Conservation (phyloP, 2,329 filamentous ascomycete genomes). For the Claviceps sp. region DNA sequence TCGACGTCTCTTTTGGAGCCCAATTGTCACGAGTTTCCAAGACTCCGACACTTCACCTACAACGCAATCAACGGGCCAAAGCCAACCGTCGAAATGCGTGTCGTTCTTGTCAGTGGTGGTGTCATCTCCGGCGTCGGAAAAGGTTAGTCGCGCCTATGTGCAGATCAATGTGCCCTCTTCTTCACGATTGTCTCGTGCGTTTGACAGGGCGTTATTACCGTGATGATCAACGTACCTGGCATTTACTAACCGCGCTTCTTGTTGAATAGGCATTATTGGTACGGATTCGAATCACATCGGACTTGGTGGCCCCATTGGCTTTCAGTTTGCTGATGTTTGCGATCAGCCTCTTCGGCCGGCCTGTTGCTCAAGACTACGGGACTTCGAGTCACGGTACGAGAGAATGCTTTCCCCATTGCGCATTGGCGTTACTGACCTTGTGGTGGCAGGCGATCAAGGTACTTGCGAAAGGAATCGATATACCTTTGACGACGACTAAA, state of each 20-base stretch:
- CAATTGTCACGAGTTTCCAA: background rate
- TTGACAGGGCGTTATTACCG: background rate
- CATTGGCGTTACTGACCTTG: background rate
- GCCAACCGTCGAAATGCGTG: constrained; percentile 13
- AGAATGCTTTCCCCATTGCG: background rate
- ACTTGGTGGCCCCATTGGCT: background rate
- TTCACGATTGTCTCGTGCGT: background rate
- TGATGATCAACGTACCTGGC: background rate
- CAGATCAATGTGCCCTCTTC: background rate
- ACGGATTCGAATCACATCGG: background rate
- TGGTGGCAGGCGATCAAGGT: constrained; percentile 1
- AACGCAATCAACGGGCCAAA: background rate
- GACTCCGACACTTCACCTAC: background rate
- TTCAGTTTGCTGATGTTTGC: background rate
- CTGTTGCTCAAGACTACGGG: constrained; percentile 26
- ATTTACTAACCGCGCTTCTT: background rate
- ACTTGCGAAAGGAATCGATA: background rate
- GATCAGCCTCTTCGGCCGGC: constrained; percentile 53
- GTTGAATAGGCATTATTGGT: constrained; percentile 5
- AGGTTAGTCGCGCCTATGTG: constrained; percentile 24
- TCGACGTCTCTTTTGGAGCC: background rate
- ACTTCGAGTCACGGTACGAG: constrained; percentile 12
- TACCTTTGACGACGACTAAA: background rate
- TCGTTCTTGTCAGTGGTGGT: constrained; percentile 22
- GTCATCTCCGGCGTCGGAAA: constrained; percentile 48